Evolutionary conservation across 2,329 filamentous ascomycete species (phyloP), one percentile per base, ranked within the genome.

Genomic region (Cordyceps cateniannulata): DNA sequence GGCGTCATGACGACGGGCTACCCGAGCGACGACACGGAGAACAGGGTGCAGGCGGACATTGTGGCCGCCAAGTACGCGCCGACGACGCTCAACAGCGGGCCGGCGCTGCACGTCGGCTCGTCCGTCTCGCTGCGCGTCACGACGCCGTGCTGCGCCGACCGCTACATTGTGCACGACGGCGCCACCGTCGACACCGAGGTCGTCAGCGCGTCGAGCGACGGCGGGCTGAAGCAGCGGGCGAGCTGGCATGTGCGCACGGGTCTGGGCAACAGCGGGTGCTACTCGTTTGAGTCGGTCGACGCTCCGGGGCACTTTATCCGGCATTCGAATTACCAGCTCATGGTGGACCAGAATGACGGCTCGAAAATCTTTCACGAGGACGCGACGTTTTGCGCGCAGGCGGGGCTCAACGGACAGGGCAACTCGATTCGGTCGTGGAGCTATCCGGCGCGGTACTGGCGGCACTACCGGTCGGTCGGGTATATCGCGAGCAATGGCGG

Each of bases 1-100:
- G 85, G 85, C 27, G 84, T 82, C 25, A 85, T 88, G 83, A 87
- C 84, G 18, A 72, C 76, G 0, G 83, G 84, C 1, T 87, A 86
- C 65, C 85, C 85, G 0, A 77, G 80, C 2, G 84, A 87, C 63
- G 78, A 76, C 10, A 82, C 79, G 4, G 85, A 88, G 69, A 77
- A 79, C 68, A 69, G 76, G 0, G 82, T 86, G 0, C 84, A 86
- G 70, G 82, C 80, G 55, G 75, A 87, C 66, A 81, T 87, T 61
- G 82, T 83, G 0, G 81, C 82, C 0, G 84, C 84, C 24, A 78
- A 77, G 62, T 88, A 88, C 63, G 78, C 78, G 72, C 69, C 66
- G 8, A 66, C 72, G 0, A 76, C 80, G 0, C 66, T 85, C 62
- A 79, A 71, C 53, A 81, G 77, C 65, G 83, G 82, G 0, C 65